Conservation (phyloP, 139 green algal genomes). For the Chloropicon primus region DNA sequence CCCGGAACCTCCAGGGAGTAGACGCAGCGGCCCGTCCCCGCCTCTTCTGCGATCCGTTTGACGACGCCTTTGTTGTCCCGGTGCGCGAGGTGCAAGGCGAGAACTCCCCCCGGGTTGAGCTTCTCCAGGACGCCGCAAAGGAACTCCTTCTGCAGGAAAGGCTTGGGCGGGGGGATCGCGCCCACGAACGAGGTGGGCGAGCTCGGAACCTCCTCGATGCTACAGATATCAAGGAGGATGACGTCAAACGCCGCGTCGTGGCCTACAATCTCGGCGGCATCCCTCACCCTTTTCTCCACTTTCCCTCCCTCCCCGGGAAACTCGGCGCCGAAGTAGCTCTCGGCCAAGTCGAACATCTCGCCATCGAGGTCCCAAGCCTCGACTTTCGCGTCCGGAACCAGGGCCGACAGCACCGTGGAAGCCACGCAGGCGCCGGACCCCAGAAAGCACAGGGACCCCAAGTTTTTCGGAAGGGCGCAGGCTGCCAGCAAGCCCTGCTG, state of each 20-base stretch:
- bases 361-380: neutral
- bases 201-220: neutral
- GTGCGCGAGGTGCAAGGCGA: neutral
- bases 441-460: too few relatives aligned
- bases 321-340: neutral
- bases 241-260: neutral
- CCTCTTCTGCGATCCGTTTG: too few relatives aligned
- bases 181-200: too few relatives aligned
- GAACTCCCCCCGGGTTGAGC: neutral
- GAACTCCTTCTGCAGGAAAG: neutral
- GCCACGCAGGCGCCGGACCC: neutral
- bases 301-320: too few relatives aligned
- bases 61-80: too few relatives aligned
- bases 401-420: neutral
- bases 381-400: neutral
- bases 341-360: neutral
- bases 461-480: too few relatives aligned
- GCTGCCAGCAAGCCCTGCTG: neutral
- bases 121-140: neutral
- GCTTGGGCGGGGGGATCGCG: neutral
- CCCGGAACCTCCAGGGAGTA: too few relatives aligned
- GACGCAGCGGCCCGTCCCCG: too few relatives aligned
- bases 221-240: neutral
- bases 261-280: neutral
- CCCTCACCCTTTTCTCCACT: too few relatives aligned